Percentiles rank a stretch among this genome's conserved stretches.
Conservation (phyloP, 2,329 filamentous ascomycete genomes). For the Blumeria graminis region DNA sequence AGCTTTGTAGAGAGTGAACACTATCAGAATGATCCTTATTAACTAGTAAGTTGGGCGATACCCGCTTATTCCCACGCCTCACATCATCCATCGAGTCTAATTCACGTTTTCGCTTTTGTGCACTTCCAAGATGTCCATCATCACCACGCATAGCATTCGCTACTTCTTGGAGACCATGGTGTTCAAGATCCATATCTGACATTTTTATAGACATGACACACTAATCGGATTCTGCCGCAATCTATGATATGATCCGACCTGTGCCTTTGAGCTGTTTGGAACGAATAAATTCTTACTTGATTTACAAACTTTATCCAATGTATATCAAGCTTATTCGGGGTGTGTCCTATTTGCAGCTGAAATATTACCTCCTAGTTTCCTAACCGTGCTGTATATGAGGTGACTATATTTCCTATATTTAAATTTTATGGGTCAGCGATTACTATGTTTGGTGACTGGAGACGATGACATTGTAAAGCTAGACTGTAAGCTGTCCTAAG, state of each 20-base stretch:
- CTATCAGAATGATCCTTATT: conserved; percentile 13
- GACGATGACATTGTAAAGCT: no score
- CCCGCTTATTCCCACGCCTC: conserved; percentile 15
- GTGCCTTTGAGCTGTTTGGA: no score
- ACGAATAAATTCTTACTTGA: no score
- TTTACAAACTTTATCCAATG: no score
- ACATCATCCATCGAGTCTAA: conserved; percentile 16
- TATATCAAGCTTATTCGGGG: no score
- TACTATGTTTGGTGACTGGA: no score
- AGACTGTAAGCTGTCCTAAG: neutral
- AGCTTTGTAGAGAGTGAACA: conserved; percentile 15
- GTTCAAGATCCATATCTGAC: conserved; percentile 16
- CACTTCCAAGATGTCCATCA: conserved; percentile 6
- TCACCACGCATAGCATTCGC: conserved; percentile 16
- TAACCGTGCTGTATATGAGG: no score
- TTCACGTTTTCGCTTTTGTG: conserved; percentile 16
- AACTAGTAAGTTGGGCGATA: conserved; percentile 12
- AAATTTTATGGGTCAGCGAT: no score
- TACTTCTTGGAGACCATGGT: conserved; percentile 16
- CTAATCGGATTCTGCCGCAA: neutral
- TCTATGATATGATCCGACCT: no score
- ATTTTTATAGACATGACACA: conserved; percentile 9
- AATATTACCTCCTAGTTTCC: no score
- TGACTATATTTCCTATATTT: no score
- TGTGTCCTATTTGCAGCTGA: no score